Evolutionary conservation across 257 asterid genomes (phyloP), one percentile per base, ranked within the genome.

Genomic region (Mentha longifolia): DNA sequence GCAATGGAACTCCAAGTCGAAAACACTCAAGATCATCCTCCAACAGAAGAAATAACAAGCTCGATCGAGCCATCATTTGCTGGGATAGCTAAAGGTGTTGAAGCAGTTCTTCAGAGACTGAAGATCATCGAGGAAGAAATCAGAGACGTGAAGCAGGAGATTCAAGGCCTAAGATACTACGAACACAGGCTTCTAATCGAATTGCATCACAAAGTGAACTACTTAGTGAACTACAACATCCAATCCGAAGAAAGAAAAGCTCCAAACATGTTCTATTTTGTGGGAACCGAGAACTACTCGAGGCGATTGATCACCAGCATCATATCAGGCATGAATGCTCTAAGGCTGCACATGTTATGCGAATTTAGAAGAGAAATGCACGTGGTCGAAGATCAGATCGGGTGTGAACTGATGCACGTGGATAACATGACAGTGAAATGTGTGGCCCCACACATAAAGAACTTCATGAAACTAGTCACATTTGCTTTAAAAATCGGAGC

Each of bases 401-500:
- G 98, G 12, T 88, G 92, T 12, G 97, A 88, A 73, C 61, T 92
- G 25, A 87, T 92, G 96, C 95, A 90, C 51, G 87, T 92, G 11
- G 97, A 90, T 71, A 90, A 88, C 82, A 50, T 68, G 65, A 81
- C 98, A 50, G 86, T 88, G 5, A 90, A 78, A 70, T 81, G 82
- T 50, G 75, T 92, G 35, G 92, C 97, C 51, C 97, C 96, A 0
- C 86, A 90, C 22, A 74, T 85, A 91, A 88, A 76, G 10, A 87
- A 84, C 49, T 90, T 90, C 83, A 84, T 88, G 97, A 89, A 78
- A 76, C 87, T 92, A 37, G 35, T 92, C 39, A 89, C 98, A 17
- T 89, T 92, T 79, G 97, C 98, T 28, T 88, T 92, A 37, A 90
- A 92, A 74, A 88, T 92, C 20, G 97, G 98, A 65, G 98, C 98